phyloP scores from a whole-genome alignment of 345 rosid species.

The Linum trigynum region DNA sequence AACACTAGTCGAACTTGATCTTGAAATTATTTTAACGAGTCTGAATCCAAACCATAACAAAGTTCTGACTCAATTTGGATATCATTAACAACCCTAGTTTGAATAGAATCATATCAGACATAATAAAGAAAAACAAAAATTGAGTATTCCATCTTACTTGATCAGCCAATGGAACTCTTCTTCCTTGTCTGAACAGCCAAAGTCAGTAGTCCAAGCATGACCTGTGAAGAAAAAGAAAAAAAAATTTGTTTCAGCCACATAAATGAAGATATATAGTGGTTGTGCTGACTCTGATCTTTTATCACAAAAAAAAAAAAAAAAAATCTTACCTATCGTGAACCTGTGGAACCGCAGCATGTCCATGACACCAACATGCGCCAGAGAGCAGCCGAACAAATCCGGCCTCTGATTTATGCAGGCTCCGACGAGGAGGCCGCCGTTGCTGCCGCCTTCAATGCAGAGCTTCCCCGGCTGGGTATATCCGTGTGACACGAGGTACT shows the following conservation, averaged over 20 bases:
- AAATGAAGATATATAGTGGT: background rate
- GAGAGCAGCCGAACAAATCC: slow-evolving; percentile 92
- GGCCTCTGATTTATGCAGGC: slow-evolving; percentile 99
- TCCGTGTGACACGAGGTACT: slow-evolving; percentile 68
- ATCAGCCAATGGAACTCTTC: slow-evolving; percentile 87
- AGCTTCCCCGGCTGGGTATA: slow-evolving; percentile 66
- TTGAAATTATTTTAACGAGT: too few species aligned
- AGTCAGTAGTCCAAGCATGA: slow-evolving; percentile 94
- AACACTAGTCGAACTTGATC: too few species aligned
- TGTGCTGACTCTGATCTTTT: too few species aligned
- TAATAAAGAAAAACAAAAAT: too few species aligned
- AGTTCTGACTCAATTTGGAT: too few species aligned
- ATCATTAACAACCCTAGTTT: too few species aligned
- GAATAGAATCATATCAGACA: too few species aligned
- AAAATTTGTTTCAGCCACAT: slow-evolving; percentile 6
- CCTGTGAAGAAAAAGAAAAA: slow-evolving; percentile 26
- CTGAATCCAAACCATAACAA: too few species aligned
- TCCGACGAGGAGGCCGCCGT: slow-evolving; percentile 89
- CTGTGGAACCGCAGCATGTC: slow-evolving; percentile 96
- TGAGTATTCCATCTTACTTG: slow-evolving; percentile 36
- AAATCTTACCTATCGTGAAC: slow-evolving; percentile 67
- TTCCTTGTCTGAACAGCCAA: slow-evolving; percentile 75
- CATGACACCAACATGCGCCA: slow-evolving; percentile 99
- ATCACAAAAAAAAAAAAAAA: too few species aligned
- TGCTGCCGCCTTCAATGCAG: slow-evolving; percentile 94